phyloP scores from a whole-genome alignment of 129 eudicot species.

The Ambrosia artemisiifolia region DNA sequence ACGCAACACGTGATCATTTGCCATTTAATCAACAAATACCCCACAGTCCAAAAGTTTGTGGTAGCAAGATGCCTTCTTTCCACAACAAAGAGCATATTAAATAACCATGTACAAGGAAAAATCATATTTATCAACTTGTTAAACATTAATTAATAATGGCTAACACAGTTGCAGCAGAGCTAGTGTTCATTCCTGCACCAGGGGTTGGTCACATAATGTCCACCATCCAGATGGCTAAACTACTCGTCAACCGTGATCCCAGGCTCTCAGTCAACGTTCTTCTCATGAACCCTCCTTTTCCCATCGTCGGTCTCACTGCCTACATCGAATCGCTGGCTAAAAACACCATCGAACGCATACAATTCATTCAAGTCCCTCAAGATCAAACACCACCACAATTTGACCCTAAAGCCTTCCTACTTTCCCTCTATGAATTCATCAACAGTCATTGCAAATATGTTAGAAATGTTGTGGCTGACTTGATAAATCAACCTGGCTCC shows the following conservation, averaged over 20 bases:
- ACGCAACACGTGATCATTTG: too few species aligned
- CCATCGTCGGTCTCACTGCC: too few species aligned
- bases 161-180: constrained; percentile 11
- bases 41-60: too few species aligned
- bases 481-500: neutral
- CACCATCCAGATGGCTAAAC: constrained; percentile 30
- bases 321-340: too few species aligned
- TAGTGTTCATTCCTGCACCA: constrained; percentile 37
- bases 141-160: neutral
- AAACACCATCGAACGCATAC: neutral
- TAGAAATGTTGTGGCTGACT: neutral
- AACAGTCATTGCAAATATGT: constrained; percentile 12
- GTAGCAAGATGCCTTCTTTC: too few species aligned
- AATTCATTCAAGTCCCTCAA: constrained; percentile 15
- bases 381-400: neutral
- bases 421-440: constrained; percentile 15
- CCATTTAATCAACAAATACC: too few species aligned
- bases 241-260: constrained; percentile 25
- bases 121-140: neutral
- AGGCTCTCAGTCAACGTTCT: constrained; percentile 23
- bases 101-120: too few species aligned
- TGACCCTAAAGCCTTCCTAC: neutral
- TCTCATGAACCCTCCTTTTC: too few species aligned
- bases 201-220: constrained; percentile 37
- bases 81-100: too few species aligned